Evolutionary conservation across 202 grass and related monocot genomes (phyloP).

Genomic region (Eragrostis tef): DNA sequence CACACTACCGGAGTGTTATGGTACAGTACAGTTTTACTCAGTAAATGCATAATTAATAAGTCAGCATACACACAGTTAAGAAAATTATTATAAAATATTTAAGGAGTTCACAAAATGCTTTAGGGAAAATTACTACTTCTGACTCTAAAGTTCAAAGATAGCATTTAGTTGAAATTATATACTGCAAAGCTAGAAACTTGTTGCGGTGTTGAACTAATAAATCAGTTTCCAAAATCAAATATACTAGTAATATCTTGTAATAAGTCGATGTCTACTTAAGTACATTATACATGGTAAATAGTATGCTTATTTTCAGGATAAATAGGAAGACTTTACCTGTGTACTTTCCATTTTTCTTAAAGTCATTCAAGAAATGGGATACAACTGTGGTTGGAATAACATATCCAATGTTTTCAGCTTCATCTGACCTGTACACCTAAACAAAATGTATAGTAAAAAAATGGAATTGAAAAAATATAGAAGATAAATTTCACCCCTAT

Average conservation of each 20-base stretch:
- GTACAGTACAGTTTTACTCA: not conserved
- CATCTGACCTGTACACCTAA: constrained; percentile 93
- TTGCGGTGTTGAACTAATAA: constrained; percentile 16
- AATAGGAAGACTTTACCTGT: constrained; percentile 66
- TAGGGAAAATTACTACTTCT: not conserved
- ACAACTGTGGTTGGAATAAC: constrained; percentile 98
- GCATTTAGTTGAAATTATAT: constrained; percentile 11
- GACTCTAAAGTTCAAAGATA: constrained; percentile 22
- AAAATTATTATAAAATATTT: constrained; percentile 17
- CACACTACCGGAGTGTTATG: not conserved
- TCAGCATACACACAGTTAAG: not conserved
- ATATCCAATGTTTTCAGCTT: constrained; percentile 99
- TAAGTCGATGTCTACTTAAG: constrained; percentile 29
- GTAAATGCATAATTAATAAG: not conserved
- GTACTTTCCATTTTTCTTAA: constrained; percentile 87
- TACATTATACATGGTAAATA: constrained; percentile 33
- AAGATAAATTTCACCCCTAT: constrained; percentile 1
- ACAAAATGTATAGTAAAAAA: constrained; percentile 70
- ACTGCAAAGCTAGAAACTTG: not conserved
- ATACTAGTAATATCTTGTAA: not conserved
- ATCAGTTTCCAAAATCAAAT: not conserved
- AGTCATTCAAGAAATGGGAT: constrained; percentile 97
- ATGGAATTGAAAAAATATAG: constrained; percentile 22
- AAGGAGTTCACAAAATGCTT: not conserved
- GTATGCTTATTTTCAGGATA: constrained; percentile 17